phyloP scores from a whole-genome alignment of 768 basidiomycete species.

The Boletus coccyginus region DNA sequence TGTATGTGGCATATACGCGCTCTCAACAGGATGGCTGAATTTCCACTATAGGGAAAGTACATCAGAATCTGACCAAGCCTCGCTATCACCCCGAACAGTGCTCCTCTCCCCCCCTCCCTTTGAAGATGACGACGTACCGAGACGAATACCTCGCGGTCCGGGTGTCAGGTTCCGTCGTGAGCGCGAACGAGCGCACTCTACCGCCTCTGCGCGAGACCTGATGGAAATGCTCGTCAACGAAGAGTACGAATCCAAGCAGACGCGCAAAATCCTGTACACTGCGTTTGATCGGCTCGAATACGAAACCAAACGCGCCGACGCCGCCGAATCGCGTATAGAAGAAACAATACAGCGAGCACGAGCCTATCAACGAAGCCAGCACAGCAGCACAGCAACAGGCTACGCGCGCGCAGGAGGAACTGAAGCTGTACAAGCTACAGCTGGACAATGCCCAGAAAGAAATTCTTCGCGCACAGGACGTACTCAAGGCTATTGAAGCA shows the following conservation, averaged over 20 bases:
- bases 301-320: slow-evolving; percentile 36
- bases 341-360: slow-evolving; percentile 29
- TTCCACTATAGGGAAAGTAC: slow-evolving; percentile 6
- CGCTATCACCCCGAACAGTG: slow-evolving; percentile 27
- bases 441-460: slow-evolving; percentile 58
- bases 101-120: slow-evolving; percentile 28
- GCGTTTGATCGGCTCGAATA: slow-evolving; percentile 38
- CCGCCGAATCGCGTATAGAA: slow-evolving; percentile 33
- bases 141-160: slow-evolving; percentile 28
- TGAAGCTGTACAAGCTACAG: slow-evolving; percentile 56
- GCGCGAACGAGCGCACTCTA: slow-evolving; percentile 34
- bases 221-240: slow-evolving; percentile 36
- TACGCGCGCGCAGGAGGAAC: slow-evolving; percentile 41
- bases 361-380: slow-evolving; percentile 33
- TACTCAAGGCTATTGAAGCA: slow-evolving; percentile 46
- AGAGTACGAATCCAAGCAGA: slow-evolving; percentile 40
- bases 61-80: slow-evolving; percentile 28
- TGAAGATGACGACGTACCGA: slow-evolving; percentile 5
- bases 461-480: slow-evolving; percentile 52
- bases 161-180: slow-evolving; percentile 32
- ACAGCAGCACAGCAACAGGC: slow-evolving; percentile 30
- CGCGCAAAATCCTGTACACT: slow-evolving; percentile 36
- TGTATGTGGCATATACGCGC: slow-evolving; percentile 18
- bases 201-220: slow-evolving; percentile 29
- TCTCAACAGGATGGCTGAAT: slow-evolving; percentile 1